Conservation (phyloP, 2,329 filamentous ascomycete species). For the Akanthomyces uredinophilus region DNA sequence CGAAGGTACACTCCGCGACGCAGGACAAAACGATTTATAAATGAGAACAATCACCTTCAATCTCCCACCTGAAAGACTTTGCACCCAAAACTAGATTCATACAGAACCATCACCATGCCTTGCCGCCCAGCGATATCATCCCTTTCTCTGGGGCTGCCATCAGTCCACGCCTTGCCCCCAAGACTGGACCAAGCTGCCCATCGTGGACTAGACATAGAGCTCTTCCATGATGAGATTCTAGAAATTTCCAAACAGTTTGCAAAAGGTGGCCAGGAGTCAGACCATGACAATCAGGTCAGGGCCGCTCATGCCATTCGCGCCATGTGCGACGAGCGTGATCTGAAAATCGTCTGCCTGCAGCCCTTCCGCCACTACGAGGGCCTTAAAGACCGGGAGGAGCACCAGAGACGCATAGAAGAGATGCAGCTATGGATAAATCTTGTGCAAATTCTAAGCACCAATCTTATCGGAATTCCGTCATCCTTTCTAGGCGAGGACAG, state of each 20-base stretch:
- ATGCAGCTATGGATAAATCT: conserved; percentile 59
- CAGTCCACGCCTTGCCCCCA: neutral
- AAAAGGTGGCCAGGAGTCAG: neutral
- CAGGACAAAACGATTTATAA: neutral
- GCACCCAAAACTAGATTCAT: neutral
- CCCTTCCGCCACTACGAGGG: conserved; percentile 74
- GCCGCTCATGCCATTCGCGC: conserved; percentile 51
- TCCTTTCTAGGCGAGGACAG: neutral
- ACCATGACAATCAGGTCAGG: conserved; percentile 26
- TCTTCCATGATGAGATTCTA: neutral
- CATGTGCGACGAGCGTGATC: conserved; percentile 48
- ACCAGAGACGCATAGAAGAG: conserved; percentile 62
- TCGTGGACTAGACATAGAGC: neutral
- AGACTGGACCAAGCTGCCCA: neutral
- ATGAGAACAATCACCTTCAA: neutral
- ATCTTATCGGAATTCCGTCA: neutral
- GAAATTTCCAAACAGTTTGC: neutral
- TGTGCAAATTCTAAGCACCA: conserved; percentile 44
- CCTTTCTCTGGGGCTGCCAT: neutral
- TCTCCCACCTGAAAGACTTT: neutral
- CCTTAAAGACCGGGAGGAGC: conserved; percentile 54
- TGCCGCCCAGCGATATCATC: neutral
- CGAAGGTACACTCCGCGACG: neutral
- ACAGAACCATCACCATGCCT: neutral
- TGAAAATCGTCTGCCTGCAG: conserved; percentile 61